phyloP scores from a whole-genome alignment of 78 protist genomes.

The Protostelium mycophagum region DNA sequence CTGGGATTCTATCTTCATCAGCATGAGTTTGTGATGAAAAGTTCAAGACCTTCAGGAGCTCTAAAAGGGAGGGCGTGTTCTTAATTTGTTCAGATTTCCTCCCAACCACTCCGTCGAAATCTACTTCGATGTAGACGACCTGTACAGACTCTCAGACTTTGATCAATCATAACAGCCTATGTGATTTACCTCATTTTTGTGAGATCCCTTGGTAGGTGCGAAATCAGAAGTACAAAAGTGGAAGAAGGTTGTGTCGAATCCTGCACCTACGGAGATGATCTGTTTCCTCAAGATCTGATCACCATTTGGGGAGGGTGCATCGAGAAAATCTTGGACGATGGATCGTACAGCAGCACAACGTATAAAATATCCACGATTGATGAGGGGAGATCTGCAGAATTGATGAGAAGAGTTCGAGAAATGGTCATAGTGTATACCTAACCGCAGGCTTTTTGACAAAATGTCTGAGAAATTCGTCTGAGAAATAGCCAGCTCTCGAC shows the following conservation, averaged over 20 bases:
- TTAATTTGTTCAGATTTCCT: background rate
- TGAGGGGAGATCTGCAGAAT: background rate
- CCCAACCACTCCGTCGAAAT: background rate
- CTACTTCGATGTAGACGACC: background rate
- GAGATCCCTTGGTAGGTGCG: background rate
- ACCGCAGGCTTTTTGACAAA: background rate
- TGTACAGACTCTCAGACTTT: background rate
- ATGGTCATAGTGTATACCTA: background rate
- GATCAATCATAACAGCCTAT: too few relatives aligned
- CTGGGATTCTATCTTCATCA: background rate
- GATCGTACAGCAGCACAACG: constrained; percentile 1
- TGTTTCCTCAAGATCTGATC: background rate
- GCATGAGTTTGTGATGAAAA: background rate
- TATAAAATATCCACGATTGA: constrained; percentile 4
- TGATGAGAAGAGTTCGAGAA: background rate
- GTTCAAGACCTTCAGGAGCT: background rate
- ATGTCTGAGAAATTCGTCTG: background rate
- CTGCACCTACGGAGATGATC: constrained; percentile 9
- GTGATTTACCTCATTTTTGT: background rate
- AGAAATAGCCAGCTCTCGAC: background rate
- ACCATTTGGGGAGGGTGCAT: background rate
- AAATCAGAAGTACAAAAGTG: background rate
- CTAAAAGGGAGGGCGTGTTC: background rate
- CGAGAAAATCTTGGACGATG: background rate
- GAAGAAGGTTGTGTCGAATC: background rate